Percentiles rank a stretch among this genome's conserved stretches.
These are phyloP conservation scores for Stachybotrys echinatus DNA, from an alignment of 2,329 filamentous ascomycete genomes.

Conservation along the genomic window DNA sequence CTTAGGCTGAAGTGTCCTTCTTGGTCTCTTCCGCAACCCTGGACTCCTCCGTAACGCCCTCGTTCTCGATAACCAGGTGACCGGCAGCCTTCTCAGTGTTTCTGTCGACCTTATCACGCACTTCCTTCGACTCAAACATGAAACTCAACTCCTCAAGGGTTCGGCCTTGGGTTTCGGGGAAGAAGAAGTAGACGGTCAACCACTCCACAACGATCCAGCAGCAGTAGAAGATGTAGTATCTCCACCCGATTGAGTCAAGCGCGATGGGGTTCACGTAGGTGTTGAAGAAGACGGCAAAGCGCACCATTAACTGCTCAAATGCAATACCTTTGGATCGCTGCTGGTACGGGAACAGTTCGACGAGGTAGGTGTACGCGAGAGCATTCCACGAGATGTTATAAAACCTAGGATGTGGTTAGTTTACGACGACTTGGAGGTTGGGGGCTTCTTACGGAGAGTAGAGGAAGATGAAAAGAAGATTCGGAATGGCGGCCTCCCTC, in stretches of 20 bases:
- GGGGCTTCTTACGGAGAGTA: conserved; percentile 33
- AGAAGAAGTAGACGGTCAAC: conserved; percentile 6
- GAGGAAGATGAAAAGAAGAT: conserved; percentile 26
- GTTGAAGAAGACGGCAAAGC: conserved; percentile 11
- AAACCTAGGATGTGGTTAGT: conserved; percentile 22
- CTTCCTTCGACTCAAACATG: conserved; percentile 6
- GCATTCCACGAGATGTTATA: conserved; percentile 51
- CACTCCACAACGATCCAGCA: conserved; percentile 5
- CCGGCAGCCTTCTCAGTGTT: not conserved
- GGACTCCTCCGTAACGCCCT: not conserved
- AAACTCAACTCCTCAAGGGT: conserved; percentile 14
- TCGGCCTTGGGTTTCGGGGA: conserved; percentile 8
- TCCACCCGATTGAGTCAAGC: conserved; percentile 11
- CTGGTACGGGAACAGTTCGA: conserved; percentile 15
- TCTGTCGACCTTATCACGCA: not conserved
- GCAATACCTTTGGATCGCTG: conserved; percentile 15
- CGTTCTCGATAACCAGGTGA: not conserved
- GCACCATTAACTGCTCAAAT: conserved; percentile 10
- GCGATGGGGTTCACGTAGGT: conserved; percentile 15
- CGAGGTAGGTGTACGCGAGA: conserved; percentile 26
- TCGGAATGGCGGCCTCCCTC: conserved; percentile 18
- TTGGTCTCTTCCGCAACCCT: not conserved
- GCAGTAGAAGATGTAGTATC: conserved; percentile 12
- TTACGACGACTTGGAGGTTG: not conserved
- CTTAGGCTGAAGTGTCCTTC: not conserved